Evolutionary conservation across 1,284 basidiomycete genomes (phyloP).

Genomic region (Tilletia horrida): DNA sequence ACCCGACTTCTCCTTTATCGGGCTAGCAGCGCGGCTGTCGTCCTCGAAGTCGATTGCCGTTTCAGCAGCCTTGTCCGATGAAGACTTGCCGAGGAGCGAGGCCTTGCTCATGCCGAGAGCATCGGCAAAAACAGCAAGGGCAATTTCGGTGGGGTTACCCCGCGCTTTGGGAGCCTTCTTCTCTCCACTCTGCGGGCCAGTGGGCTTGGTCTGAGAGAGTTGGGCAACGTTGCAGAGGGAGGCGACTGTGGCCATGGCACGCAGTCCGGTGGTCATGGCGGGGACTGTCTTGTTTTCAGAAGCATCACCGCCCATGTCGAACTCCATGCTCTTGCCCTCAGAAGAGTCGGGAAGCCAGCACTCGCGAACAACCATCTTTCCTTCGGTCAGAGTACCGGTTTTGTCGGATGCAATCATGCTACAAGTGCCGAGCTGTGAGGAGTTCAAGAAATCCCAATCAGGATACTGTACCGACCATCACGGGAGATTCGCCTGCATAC

Average conservation of each 20-base stretch:
- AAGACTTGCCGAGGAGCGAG: conserved; percentile 6
- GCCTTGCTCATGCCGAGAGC: conserved; percentile 28
- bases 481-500: background rate
- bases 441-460: conserved; percentile 48
- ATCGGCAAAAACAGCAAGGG: conserved; percentile 40
- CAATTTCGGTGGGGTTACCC: conserved; percentile 48
- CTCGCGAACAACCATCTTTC: conserved; percentile 48
- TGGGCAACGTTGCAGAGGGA: conserved; percentile 48
- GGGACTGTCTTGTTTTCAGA: background rate
- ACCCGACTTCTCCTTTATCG: conserved; percentile 10
- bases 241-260: conserved; percentile 35
- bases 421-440: conserved; percentile 69
- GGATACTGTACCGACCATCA: background rate
- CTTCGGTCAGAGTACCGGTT: conserved; percentile 50
- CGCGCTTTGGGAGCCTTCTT: conserved; percentile 34
- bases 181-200: conserved; percentile 20
- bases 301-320: background rate
- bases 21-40: conserved; percentile 2
- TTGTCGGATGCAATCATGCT: conserved; percentile 97
- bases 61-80: background rate
- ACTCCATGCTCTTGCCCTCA: background rate
- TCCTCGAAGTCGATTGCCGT: background rate
- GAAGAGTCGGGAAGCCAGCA: conserved; percentile 28
- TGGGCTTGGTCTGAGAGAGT: conserved; percentile 26
- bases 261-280: conserved; percentile 17